Evolutionary conservation across 768 basidiomycete genomes (phyloP), one percentile per base, ranked within the genome.

Genomic region (Jaapia argillacea): DNA sequence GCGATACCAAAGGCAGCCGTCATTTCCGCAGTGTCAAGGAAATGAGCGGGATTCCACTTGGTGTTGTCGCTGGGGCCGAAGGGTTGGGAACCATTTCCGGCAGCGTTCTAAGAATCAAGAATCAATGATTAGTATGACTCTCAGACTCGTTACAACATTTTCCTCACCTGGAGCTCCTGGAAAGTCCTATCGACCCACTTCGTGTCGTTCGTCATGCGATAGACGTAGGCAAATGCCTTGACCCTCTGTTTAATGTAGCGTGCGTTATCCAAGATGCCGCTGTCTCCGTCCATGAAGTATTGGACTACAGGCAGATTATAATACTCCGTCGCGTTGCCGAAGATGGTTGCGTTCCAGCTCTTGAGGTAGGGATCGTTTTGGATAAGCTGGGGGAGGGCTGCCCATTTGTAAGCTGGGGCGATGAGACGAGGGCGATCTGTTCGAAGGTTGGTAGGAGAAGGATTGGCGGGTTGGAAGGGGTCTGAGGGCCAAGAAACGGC

Each of bases 391-490:
- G 84, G 78, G 21, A 99, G 77, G 10, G 79, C 86, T 13, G 71
- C 61, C 94, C 96, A 98, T 63, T 90, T 92, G 73, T 91, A 92
- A 6, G 72, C 53, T 20, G 94, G 91, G 13, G 94, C 96, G 52
- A 96, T 82, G 40, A 99, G 72, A 36, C 88, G 85, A 21, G 96
- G 96, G 48, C 93, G 85, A 55, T 88, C 82, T 6, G 79, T 52
- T 36, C 90, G 82, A 25, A 81, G 68, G 40, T 59, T 61, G 27
- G 79, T 78, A n/a, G 73, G 69, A 33, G 58, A 59, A 6, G 87
- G 81, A 51, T 60, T 79, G 27, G 75, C 55, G 16, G 90, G 84
- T 36, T 77, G 58, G 58, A 81, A 88, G 4, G 86, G 57, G 59
- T 98, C 94, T 39, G 66, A 52, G 3, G 90, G 91, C 92, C 92